A percentile compares a stretch with the other conserved stretches of the same genome.
Conservation (phyloP, 2,329 filamentous ascomycete genomes). For the Colletotrichum sp. region DNA sequence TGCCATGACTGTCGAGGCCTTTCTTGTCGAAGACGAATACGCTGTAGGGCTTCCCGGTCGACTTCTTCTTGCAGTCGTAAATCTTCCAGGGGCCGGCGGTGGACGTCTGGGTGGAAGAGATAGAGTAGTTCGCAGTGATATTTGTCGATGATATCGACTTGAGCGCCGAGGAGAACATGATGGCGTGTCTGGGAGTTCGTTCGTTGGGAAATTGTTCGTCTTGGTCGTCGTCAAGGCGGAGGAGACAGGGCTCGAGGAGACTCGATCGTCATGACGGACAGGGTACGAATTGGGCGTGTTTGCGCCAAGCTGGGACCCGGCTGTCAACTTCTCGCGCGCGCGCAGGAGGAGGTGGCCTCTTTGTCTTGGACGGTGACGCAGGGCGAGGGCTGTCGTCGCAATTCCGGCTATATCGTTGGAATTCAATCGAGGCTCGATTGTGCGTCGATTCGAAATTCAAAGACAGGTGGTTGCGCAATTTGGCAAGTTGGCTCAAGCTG, state of each 20-base stretch:
- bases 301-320: conserved; percentile 11
- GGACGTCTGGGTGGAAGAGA: conserved; percentile 77
- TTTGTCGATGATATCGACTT: conserved; percentile 92
- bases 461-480: background rate
- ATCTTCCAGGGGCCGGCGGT: conserved; percentile 95
- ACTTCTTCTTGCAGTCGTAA: conserved; percentile 96
- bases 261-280: conserved; percentile 24
- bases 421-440: background rate
- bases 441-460: background rate
- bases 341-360: background rate
- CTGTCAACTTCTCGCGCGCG: background rate
- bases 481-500: conserved; percentile 9
- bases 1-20: conserved; percentile 73
- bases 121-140: conserved; percentile 89
- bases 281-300: background rate
- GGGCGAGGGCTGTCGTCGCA: background rate
- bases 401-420: background rate
- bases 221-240: conserved; percentile 18
- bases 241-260: conserved; percentile 6
- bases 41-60: conserved; percentile 85
- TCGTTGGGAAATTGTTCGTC: background rate
- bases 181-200: conserved; percentile 11
- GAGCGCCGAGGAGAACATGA: conserved; percentile 87
- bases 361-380: conserved; percentile 3
- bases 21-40: conserved; percentile 96